A percentile compares a stretch with the other conserved stretches of the same genome.
These are phyloP conservation scores for Gamsiella multidivaricata DNA, from an alignment of 192 early-diverging fungal species.

Conservation along the genomic window DNA sequence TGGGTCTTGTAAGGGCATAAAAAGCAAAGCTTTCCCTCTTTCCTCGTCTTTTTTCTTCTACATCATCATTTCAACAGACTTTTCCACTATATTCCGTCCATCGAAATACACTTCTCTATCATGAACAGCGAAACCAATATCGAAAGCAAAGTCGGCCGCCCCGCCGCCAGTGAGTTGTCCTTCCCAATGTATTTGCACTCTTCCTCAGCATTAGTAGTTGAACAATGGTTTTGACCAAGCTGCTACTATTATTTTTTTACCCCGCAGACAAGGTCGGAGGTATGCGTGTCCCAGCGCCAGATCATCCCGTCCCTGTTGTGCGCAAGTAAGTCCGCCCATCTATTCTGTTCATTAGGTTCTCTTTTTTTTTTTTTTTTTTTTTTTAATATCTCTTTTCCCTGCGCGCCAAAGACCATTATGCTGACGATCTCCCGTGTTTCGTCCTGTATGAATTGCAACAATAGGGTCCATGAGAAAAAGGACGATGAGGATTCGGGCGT, in stretches of 20 bases:
- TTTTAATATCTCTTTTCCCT: neutral
- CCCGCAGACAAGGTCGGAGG: constrained; percentile 40
- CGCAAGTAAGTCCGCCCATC: constrained; percentile 34
- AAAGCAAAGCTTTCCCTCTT: too few species aligned
- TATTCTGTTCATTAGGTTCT: neutral
- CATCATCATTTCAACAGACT: too few species aligned
- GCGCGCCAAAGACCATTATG: neutral
- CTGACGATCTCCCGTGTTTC: too few species aligned
- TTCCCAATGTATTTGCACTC: neutral
- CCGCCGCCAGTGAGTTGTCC: too few species aligned
- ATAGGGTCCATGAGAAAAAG: constrained; percentile 17
- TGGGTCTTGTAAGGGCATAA: too few species aligned
- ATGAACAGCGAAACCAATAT: too few species aligned
- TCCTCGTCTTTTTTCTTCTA: too few species aligned
- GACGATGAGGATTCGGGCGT: constrained; percentile 23
- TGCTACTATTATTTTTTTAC: neutral
- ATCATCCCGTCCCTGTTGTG: constrained; percentile 50
- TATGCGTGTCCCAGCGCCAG: constrained; percentile 34
- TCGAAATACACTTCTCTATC: too few species aligned
- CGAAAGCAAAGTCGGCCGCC: too few species aligned
- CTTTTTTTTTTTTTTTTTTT: neutral
- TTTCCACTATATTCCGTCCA: too few species aligned
- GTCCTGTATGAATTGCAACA: constrained; percentile 34
- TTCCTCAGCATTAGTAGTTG: too few species aligned
- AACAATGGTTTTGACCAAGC: too few species aligned